Base-by-base conservation (phyloP, 2,329 filamentous ascomycete species). In the Cladosporium austrohemisphaericum region DNA sequence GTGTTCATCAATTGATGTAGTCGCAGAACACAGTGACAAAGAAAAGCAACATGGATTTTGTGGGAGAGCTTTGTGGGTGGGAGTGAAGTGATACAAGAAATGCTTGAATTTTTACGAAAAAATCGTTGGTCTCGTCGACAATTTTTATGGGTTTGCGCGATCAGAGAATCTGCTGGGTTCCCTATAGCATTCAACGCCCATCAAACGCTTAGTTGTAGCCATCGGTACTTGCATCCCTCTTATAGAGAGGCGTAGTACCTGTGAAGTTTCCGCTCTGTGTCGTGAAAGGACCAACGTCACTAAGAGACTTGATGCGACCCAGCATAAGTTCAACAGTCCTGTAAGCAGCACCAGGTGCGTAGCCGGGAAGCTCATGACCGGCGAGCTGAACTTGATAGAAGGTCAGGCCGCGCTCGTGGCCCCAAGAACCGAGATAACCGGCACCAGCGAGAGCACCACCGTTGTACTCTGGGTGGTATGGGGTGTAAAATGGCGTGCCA, bases 401-500 rank as follows among this genome's bases (percentile, higher is more conserved):
- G 0, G 69, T 74, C 48, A 76, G 52, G 0, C 72, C 72, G 22
- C 73, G 66, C 63, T 76, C 72, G 1, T 54, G 51, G 5, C 64
- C 63, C 65, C 70, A 76, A 1, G 54, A 54, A 2, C 74, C 74
- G 29, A 73, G 60, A 14, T 65, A 52, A 1, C 72, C 71, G 6
- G 68, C 59, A 11, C 70, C 73, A 1, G 69, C 67, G 14, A 70
- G 61, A 2, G 65, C 53, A 14, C 69, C 69, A 2, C 55, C 53
- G 45, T 71, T 70, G 52, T 66, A 70, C 51, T 70, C 68, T 1
- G 68, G 67, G 55, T 74, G 70, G 57, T 71, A 71, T 0, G 74
- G 72, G 1, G 66, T 66, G 52, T 71, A 74, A 35, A 76, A 67
- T 1, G 62, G 61, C 18, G 55, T 65, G 14, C 53, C 59, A 0